Base-by-base conservation (phyloP, 306 rosid species). In the Rosa persica region DNA sequence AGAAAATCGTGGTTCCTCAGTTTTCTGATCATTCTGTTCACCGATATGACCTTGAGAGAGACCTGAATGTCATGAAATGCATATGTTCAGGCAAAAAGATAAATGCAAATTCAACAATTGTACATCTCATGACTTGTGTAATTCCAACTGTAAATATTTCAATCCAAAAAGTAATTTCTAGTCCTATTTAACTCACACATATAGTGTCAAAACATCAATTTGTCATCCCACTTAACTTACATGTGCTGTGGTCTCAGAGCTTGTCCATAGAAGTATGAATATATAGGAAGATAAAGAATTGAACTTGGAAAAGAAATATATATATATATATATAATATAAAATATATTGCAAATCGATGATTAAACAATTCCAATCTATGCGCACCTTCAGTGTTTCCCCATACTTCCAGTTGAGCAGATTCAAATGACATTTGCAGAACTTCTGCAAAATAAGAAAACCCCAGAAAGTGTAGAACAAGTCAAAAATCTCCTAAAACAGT, bases 371-470 rank as follows among this genome's bases (percentile, higher is more conserved):
- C 20, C 11, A 34, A 79, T 58, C 67, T 44, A 42, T n/a, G 27
- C 39, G 38, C 89, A 93, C 97, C 98, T 87, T 91, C 90, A 49
- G 62, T 78, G 85, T 78, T 90, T 80, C 75, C 88, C 75, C 83
- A 82, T 40, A 76, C 92, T 67, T 87, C 92, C 87, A 80, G 78
- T 79, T 78, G 83, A 12, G 76, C 81, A 76, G 57, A 74, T 69
- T 87, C 99, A 82, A 88, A 89, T 49, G 88, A 89, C 88, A 86
- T 84, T 78, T 89, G 98, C 88, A 96, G 78, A 73, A 88, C 94
- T 80, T 96, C 99, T 96, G 93, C 90, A 85, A 70, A 79, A 81
- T 54, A 58, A 73, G 38, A 78, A 22, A 79, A 77, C n/a, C n/a
- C n/a, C n/a, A n/a, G n/a, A n/a, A n/a, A n/a, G n/a, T n/a, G n/a